Conservation (phyloP, 345 rosid species). For the Camelina neglecta region DNA sequence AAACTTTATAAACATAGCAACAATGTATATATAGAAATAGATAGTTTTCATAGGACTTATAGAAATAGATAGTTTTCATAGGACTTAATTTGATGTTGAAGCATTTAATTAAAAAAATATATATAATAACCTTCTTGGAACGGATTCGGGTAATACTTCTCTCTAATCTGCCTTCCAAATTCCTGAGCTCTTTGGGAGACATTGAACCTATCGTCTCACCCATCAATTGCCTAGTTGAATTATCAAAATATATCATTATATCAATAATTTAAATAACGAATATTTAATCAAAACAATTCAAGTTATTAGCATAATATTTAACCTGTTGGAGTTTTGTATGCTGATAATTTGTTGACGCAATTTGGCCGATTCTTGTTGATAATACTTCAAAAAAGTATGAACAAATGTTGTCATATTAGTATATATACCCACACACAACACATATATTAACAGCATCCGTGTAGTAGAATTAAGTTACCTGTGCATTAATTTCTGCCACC, state of each 20-base stretch:
- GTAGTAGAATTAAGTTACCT: slow-evolving; percentile 51
- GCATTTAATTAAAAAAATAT: neutral
- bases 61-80: neutral
- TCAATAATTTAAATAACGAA: neutral
- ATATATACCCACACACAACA: too few relatives aligned
- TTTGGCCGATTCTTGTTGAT: slow-evolving; percentile 87
- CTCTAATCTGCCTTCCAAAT: slow-evolving; percentile 71
- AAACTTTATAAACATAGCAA: neutral
- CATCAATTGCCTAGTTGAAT: slow-evolving; percentile 63
- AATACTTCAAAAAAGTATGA: slow-evolving; percentile 53
- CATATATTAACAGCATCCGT: neutral
- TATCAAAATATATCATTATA: neutral
- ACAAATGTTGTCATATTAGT: neutral
- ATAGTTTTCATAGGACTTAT: neutral
- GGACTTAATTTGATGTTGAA: neutral
- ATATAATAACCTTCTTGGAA: slow-evolving; percentile 77
- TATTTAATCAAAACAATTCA: neutral
- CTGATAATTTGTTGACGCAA: slow-evolving; percentile 67
- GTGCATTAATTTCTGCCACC: slow-evolving; percentile 84
- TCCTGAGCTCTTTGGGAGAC: slow-evolving; percentile 65
- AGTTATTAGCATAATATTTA: slow-evolving; percentile 2
- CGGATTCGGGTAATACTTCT: slow-evolving; percentile 82
- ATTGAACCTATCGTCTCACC: slow-evolving; percentile 71
- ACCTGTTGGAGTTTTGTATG: slow-evolving; percentile 83
- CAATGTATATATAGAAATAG: neutral